Evolutionary conservation across 2,329 filamentous ascomycete genomes (phyloP), one percentile per base, ranked within the genome.

Genomic region (Ophiognomonia clavigignenti-juglandacearum): DNA sequence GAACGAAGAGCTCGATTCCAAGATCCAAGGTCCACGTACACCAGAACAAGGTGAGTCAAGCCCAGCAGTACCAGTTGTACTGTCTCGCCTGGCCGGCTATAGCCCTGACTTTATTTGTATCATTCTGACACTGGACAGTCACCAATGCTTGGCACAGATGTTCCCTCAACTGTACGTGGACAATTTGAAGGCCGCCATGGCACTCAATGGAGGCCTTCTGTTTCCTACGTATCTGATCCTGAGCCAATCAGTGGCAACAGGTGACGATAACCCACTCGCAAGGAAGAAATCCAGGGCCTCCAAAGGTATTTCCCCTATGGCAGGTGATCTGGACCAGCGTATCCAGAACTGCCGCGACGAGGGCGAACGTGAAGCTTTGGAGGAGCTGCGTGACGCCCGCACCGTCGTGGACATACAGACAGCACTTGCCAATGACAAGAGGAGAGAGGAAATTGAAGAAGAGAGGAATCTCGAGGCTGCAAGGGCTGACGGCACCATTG

Each of bases 401-500:
- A 55, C 56, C 14, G 40, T 69, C 18, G 55, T 54, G 26, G 45
- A 52, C 5, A 57, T 56, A 14, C 58, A 58, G 18, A 54, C 60
- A 16, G 51, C 50, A 3, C 53, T 58, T 41, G 44, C 50, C 10
- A 49, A 52, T 8, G 54, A 51, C 32, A 58, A 54, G 45, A 57
- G 39, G 44, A 55, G 54, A 4, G 60, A 61, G 24, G 61, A 67
- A 35, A 47, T 50, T 4, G 60, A 64, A 18, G 69, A 78, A 50
- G 54, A 63, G 23, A 54, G 55, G 1, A 77, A 79, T 43, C 52
- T 71, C 11, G 54, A 57, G 8, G 50, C 51, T n/a, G 73, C 76
- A 19, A 66, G 66, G 49, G 65, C 57, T 1, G 64, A 68, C 4
- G 79, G 82, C 1, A 71, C 76, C 16, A 69, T 84, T 34, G 64